Evolutionary conservation across 495 filamentous ascomycete species (phyloP), one percentile per base, ranked within the genome.

Genomic region (Aspergillus sclerotiicarbonarius): DNA sequence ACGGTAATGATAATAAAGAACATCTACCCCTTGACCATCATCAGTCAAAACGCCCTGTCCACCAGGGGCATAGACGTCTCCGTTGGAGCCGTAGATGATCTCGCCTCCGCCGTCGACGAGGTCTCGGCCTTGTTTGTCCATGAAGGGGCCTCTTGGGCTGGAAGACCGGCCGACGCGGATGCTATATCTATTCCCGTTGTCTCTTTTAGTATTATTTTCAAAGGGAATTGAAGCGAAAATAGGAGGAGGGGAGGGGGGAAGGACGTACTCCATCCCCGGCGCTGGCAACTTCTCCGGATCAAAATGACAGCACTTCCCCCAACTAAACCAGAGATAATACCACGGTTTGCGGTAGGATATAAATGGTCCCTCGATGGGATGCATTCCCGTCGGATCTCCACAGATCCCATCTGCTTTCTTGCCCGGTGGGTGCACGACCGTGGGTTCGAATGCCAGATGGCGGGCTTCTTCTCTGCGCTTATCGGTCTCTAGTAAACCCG

Each of bases 241-340:
- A 7, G 46, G 13, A 29, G 6, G 19, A 29, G 7, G 25, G 49
- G 12, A 41, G 46, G 8, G 37, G 19, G 30, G 18, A 21, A 43
- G 30, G 31, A 56, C 72, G 37, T 88, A 91, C 77, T 91, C 89
- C n/a, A 73, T 72, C 0, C 88, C 87, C 0, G 74, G 60, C 0
- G 78, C 66, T 0, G 86, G 86, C 19, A 72, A 67, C n/a, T 62
- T 60, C 29, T 63, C 62, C 9, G 64, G 16, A 53, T 80, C 74
- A 48, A 84, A 80, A 12, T 81, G 80, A 63, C 89, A 92, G 75
- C 89, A 92, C n/a, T 68, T 62, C 0, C 89, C 89, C 45, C 81
- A 76, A 58, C 83, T 87, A 69, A 82, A 88, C 76, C 89, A 90
- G 0, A 92, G 75, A 63, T 90, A 91, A 59, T 86, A 90, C 50